Conservation (phyloP, 306 rosid genomes). For the cucumber (Cucumis sativus) region Cucumber_9930_V3 NC_026657.2:5013501-5014000, state of each 20-base stretch:
- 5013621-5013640: neutral
- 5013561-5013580: neutral
- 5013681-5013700: no score
- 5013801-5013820: conserved; percentile 90
- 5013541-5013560: neutral
- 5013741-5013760: conserved; percentile 94
- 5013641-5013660: neutral
- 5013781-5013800: conserved; percentile 99
- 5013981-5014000: neutral
- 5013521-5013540: neutral
- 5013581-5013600: neutral
- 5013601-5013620: neutral
- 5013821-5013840: conserved; percentile 78
- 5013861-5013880: conserved; percentile 96
- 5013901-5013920: neutral
- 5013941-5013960: neutral
- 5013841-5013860: conserved; percentile 96
- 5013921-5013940: neutral
- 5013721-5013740: neutral
- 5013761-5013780: conserved; percentile 72
- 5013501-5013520: neutral
- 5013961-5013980: neutral
- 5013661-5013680: neutral
- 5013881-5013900: conserved; percentile 96
- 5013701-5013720: no score